Percentiles rank a stretch among this genome's conserved stretches.
phyloP scores from a whole-genome alignment of 345 rosid species.

The Gossypium longicalyx region DNA sequence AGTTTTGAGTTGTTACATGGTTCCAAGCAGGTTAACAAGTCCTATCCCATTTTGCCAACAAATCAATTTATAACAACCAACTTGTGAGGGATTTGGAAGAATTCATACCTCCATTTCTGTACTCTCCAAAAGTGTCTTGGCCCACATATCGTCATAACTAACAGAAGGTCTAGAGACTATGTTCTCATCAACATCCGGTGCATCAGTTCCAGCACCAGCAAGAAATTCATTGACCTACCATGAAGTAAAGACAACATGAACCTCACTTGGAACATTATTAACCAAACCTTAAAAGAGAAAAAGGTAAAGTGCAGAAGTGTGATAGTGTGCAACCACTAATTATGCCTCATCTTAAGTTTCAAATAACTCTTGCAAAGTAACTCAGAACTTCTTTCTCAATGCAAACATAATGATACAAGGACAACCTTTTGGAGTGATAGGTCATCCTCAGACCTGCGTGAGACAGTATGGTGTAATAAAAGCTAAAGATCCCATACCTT shows the following conservation, averaged over 20 bases:
- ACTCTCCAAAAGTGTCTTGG: slow-evolving; percentile 86
- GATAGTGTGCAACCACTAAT: background rate
- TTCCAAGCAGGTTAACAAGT: background rate
- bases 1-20: background rate
- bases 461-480: background rate
- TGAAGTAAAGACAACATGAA: slow-evolving; percentile 21
- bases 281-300: background rate
- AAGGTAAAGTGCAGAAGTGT: background rate
- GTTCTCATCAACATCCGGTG: slow-evolving; percentile 98
- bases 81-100: background rate
- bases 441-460: background rate
- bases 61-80: background rate
- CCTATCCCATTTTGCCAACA: background rate
- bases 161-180: slow-evolving; percentile 79
- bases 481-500: background rate
- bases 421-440: background rate
- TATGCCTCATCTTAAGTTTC: background rate
- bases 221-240: slow-evolving; percentile 92
- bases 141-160: slow-evolving; percentile 99
- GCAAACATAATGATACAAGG: background rate
- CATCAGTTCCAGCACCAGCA: slow-evolving; percentile 97
- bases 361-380: background rate
- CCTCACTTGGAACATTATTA: background rate
- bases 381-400: background rate
- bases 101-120: slow-evolving; percentile 70